Conservation (phyloP, 2,329 filamentous ascomycete genomes). For the Zasmidium cellare region DNA sequence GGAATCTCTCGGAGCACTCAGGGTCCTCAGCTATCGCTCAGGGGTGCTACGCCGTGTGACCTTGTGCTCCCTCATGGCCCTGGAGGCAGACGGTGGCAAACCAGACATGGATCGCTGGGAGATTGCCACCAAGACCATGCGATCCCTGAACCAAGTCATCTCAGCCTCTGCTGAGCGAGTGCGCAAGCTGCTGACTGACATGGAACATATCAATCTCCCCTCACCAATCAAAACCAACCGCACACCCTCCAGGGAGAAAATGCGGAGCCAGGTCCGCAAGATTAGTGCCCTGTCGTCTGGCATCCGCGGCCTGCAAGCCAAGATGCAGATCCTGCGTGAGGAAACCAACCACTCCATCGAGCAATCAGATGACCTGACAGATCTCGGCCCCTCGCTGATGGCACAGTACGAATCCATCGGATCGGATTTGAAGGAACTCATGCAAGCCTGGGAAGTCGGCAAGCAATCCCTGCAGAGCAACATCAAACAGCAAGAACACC, state of each 20-base stretch:
- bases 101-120: conserved; percentile 78
- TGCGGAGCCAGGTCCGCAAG: conserved; percentile 84
- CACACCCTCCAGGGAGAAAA: conserved; percentile 71
- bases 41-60: conserved; percentile 81
- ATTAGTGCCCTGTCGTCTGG: conserved; percentile 85
- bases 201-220: conserved; percentile 61
- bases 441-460: conserved; percentile 59
- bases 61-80: conserved; percentile 82
- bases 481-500: conserved; percentile 74
- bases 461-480: conserved; percentile 79
- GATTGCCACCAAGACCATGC: conserved; percentile 73
- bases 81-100: conserved; percentile 78
- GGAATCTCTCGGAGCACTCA: conserved; percentile 76
- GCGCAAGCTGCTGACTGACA: conserved; percentile 70
- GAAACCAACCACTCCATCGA: conserved; percentile 81
- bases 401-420: conserved; percentile 94
- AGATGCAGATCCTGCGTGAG: conserved; percentile 87
- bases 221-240: conserved; percentile 59
- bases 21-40: conserved; percentile 66
- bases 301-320: conserved; percentile 89
- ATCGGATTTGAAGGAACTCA: conserved; percentile 67
- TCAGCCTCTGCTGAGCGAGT: conserved; percentile 65
- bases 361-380: conserved; percentile 57
- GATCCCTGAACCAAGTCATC: conserved; percentile 63
- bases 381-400: conserved; percentile 77